Conservation (phyloP, 805 yeast genomes). For the Candida endomychidarum region DNA sequence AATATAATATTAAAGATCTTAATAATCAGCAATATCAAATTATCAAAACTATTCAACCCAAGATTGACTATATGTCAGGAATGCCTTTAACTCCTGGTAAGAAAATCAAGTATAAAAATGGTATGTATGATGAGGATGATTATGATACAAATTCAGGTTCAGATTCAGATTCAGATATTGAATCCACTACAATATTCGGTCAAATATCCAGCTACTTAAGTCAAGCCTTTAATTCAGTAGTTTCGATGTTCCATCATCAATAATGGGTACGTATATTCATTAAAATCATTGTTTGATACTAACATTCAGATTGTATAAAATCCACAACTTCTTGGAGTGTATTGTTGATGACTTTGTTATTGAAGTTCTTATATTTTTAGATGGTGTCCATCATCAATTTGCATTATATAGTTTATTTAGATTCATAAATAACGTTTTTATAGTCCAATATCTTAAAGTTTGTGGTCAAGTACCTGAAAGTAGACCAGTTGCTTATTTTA, state of each 20-base stretch:
- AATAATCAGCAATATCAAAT: conserved; percentile 41
- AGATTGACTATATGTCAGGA: conserved; percentile 19
- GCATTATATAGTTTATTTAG: not conserved
- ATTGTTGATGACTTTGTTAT: not conserved
- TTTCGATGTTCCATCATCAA: conserved; percentile 8
- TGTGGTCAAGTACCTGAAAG: conserved; percentile 14
- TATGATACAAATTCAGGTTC: conserved; percentile 4
- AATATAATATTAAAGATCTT: conserved; percentile 40
- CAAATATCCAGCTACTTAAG: conserved; percentile 12
- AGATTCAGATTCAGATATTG: conserved; percentile 9
- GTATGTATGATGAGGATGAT: conserved; percentile 30
- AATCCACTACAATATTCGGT: conserved; percentile 5
- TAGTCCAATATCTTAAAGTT: conserved; percentile 10
- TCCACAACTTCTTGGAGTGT: not conserved
- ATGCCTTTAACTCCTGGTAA: conserved; percentile 20
- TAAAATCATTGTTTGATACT: not conserved
- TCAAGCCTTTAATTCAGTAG: conserved; percentile 6
- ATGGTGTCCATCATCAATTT: too few relatives aligned
- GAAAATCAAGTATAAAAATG: conserved; percentile 27
- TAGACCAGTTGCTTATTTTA: conserved; percentile 20
- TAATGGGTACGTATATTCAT: conserved; percentile 7
- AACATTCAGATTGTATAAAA: conserved; percentile 5
- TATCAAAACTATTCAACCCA: conserved; percentile 9
- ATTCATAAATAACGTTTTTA: conserved; percentile 3
- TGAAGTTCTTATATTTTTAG: not conserved